Conservation (phyloP, 805 yeast species). For the Kodamaea kakaduensis region DNA sequence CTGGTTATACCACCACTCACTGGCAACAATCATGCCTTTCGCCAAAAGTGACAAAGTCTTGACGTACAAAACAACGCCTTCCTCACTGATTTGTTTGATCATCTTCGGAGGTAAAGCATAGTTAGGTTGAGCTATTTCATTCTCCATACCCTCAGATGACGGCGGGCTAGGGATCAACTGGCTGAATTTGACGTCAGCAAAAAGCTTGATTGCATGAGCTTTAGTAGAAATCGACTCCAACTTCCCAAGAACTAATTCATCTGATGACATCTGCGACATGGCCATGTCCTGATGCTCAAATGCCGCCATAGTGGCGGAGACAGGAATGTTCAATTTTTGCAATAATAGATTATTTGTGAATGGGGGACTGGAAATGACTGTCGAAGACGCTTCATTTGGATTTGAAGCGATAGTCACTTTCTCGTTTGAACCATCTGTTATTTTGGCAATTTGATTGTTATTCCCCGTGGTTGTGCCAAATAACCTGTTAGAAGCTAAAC, state of each 20-base stretch:
- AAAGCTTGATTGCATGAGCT: constrained; percentile 82
- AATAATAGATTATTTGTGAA: constrained; percentile 34
- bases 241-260: constrained; percentile 37
- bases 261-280: constrained; percentile 19
- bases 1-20: constrained; percentile 80
- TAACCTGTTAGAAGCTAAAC: constrained; percentile 80
- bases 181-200: constrained; percentile 86
- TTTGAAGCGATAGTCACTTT: constrained; percentile 2
- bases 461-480: constrained; percentile 48
- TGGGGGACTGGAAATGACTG: constrained; percentile 25
- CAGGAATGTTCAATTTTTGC: constrained; percentile 32
- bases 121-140: constrained; percentile 33
- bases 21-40: constrained; percentile 79
- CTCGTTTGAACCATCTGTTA: constrained; percentile 13
- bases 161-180: constrained; percentile 79
- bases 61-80: constrained; percentile 80
- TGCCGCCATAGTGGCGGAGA: constrained; percentile 19
- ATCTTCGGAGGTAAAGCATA: constrained; percentile 54
- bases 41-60: constrained; percentile 80
- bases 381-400: constrained; percentile 14
- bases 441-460: constrained; percentile 6
- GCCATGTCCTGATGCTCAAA: constrained; percentile 9
- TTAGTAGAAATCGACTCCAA: constrained; percentile 81
- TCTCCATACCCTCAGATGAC: constrained; percentile 39
- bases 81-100: constrained; percentile 64